These are phyloP conservation scores for Calonectria ilicicola DNA, from an alignment of 2,329 filamentous ascomycete genomes.

Conservation along the genomic window DNA sequence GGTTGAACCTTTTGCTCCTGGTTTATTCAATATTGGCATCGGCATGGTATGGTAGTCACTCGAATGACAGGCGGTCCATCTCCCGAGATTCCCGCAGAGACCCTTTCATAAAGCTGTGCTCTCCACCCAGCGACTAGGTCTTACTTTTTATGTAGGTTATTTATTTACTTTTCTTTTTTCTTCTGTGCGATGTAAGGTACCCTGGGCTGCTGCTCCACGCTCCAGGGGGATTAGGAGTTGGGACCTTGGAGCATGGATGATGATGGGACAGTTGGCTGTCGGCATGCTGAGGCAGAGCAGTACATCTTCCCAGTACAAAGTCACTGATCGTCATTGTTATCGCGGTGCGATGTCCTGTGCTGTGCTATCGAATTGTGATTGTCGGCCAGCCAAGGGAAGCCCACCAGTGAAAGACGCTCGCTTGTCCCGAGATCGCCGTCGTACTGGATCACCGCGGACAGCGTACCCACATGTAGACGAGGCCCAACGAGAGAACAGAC, in stretches of 20 bases:
- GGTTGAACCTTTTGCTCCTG: neutral
- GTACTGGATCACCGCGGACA: constrained; percentile 12
- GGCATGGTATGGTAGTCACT: constrained; percentile 2
- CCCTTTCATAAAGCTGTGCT: constrained; percentile 3
- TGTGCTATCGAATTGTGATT: constrained; percentile 20
- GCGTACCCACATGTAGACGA: neutral
- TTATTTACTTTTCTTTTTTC: neutral
- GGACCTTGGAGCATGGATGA: neutral
- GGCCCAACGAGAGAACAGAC: constrained; percentile 8
- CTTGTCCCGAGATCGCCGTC: constrained; percentile 17
- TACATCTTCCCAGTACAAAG: neutral
- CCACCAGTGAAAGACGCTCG: constrained; percentile 15
- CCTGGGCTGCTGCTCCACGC: neutral
- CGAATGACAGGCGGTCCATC: neutral
- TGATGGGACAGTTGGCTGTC: neutral
- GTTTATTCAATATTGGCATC: neutral
- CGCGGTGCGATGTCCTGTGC: neutral
- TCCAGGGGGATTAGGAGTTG: neutral
- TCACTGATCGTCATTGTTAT: constrained; percentile 5
- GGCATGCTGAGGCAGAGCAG: neutral
- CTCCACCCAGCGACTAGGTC: constrained; percentile 5
- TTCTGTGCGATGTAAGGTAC: constrained; percentile 6
- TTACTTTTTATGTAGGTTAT: neutral
- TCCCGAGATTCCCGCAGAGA: constrained; percentile 10
- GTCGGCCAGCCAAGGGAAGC: constrained; percentile 8